A percentile compares a stretch with the other conserved stretches of the same genome.
phyloP scores from a whole-genome alignment of 306 rosid species.

The Clitoria ternatea region DNA sequence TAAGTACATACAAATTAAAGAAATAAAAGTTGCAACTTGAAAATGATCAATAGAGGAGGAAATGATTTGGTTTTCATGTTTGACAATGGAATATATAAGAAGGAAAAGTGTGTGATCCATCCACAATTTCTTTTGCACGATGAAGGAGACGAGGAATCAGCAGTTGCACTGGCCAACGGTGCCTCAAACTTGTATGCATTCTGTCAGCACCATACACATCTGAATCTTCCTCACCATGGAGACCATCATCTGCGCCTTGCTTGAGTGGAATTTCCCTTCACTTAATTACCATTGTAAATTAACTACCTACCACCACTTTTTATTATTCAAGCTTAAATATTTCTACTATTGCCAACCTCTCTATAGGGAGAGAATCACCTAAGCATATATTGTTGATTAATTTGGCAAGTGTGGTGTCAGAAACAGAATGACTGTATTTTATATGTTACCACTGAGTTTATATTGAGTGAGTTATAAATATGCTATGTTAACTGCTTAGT shows the following conservation, averaged over 20 bases:
- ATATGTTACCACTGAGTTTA: neutral
- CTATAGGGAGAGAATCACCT: too few species aligned
- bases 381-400: too few species aligned
- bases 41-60: neutral
- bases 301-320: constrained; percentile 4
- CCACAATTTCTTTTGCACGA: constrained; percentile 53
- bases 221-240: constrained; percentile 28
- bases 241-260: constrained; percentile 51
- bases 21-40: neutral
- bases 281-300: constrained; percentile 9
- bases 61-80: neutral
- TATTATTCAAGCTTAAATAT: constrained; percentile 20
- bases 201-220: constrained; percentile 40
- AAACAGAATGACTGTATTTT: constrained; percentile 13
- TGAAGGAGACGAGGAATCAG: constrained; percentile 49
- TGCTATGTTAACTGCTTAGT: too few species aligned
- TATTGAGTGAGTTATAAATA: constrained; percentile 1
- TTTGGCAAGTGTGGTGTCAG: constrained; percentile 23
- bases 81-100: constrained; percentile 32
- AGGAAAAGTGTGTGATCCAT: constrained; percentile 56
- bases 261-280: constrained; percentile 18
- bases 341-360: constrained; percentile 12
- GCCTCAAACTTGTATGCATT: constrained; percentile 50
- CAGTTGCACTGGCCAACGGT: constrained; percentile 53
- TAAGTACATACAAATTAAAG: too few species aligned